These are phyloP conservation scores for Aureobasidium sp. DNA, from an alignment of 2,329 filamentous ascomycete genomes.

Conservation along the genomic window DNA sequence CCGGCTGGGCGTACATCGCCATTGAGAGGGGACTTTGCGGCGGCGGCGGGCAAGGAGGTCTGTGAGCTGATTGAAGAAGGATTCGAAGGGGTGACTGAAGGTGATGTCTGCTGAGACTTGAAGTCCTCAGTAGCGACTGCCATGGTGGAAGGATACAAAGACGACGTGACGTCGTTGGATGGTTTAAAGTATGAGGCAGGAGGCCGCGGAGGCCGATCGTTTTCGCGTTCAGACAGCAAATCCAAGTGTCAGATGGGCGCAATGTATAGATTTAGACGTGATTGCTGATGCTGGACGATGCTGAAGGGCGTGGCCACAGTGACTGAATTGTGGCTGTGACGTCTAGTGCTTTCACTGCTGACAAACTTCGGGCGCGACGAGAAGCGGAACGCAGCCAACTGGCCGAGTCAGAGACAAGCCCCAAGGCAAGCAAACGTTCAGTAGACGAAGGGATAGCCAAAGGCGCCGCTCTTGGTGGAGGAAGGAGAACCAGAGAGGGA, in stretches of 20 bases:
- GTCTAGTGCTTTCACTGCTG: constrained; percentile 7
- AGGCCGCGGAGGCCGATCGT: constrained; percentile 7
- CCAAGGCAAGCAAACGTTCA: not conserved
- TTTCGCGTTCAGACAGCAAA: not conserved
- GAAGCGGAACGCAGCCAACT: not conserved
- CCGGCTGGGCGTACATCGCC: constrained; percentile 19
- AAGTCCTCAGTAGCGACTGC: constrained; percentile 9
- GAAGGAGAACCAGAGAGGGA: not conserved
- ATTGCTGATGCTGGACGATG: not conserved
- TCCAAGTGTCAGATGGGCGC: not conserved
- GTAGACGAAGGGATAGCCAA: not conserved
- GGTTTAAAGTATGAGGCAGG: not conserved
- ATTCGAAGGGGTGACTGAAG: constrained; percentile 14
- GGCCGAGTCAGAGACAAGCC: constrained; percentile 1
- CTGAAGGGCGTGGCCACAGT: not conserved
- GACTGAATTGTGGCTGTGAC: constrained; percentile 11
- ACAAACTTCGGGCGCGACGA: constrained; percentile 8
- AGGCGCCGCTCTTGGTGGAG: not conserved
- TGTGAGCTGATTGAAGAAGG: constrained; percentile 20
- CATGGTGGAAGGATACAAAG: constrained; percentile 1
- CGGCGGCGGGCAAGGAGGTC: constrained; percentile 19
- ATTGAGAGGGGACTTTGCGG: constrained; percentile 14
- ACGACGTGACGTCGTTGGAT: not conserved
- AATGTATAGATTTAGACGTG: not conserved
- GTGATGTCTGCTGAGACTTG: constrained; percentile 4